Percentiles rank a stretch among this genome's conserved stretches.
phyloP scores from a whole-genome alignment of 2,329 filamentous ascomycete species.

The Calycina herbarum region DNA sequence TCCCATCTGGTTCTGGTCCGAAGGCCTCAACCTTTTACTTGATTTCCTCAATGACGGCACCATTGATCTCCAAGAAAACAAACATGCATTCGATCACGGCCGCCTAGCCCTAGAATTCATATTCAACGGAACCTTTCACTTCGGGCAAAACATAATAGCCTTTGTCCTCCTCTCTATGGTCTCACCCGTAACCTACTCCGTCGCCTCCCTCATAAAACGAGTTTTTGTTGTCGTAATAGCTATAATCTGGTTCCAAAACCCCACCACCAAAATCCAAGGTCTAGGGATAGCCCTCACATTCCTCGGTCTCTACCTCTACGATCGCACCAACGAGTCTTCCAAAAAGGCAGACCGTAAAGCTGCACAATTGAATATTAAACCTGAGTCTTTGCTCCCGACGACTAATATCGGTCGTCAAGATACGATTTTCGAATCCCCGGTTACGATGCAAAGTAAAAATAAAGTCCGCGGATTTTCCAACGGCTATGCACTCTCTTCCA shows the following conservation, averaged over 20 bases:
- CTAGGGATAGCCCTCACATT: constrained; percentile 88
- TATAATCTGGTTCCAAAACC: constrained; percentile 93
- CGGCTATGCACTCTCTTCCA: constrained; percentile 43
- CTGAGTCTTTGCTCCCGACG: constrained; percentile 34
- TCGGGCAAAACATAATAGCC: constrained; percentile 92
- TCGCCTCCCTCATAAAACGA: constrained; percentile 92
- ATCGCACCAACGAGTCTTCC: constrained; percentile 82
- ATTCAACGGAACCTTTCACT: constrained; percentile 97
- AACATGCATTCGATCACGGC: constrained; percentile 70
- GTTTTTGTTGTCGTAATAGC: constrained; percentile 96
- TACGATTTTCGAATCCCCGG: constrained; percentile 36
- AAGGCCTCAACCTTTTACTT: constrained; percentile 74
- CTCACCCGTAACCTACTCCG: constrained; percentile 94
- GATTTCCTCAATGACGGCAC: constrained; percentile 83
- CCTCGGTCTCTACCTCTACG: constrained; percentile 90
- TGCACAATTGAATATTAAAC: constrained; percentile 58
- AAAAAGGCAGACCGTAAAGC: constrained; percentile 85
- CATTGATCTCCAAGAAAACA: constrained; percentile 59
- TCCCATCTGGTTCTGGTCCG: constrained; percentile 91
- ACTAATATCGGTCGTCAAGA: constrained; percentile 20
- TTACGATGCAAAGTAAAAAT: constrained; percentile 31
- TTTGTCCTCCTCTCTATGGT: constrained; percentile 92
- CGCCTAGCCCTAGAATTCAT: constrained; percentile 80
- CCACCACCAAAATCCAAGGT: constrained; percentile 79
- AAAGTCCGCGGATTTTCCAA: constrained; percentile 45